Evolutionary conservation across 2,329 filamentous ascomycete genomes (phyloP), one percentile per base, ranked within the genome.

Genomic region (Calonectria montana): DNA sequence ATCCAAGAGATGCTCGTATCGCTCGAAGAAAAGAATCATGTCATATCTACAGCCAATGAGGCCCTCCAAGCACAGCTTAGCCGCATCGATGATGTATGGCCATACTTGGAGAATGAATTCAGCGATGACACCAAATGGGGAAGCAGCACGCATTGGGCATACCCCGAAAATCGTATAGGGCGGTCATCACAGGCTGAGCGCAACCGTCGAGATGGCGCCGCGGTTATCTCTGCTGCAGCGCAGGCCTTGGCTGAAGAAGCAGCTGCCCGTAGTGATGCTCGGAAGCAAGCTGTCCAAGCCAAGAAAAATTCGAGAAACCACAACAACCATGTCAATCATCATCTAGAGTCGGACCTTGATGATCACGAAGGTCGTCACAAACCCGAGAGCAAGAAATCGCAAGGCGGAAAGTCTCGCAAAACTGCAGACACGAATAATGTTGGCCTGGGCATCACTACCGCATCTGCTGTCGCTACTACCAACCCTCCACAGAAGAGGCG

Each of bases 11-110:
- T 98, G 87, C 91, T 98, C 53, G 91, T 95, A 59, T 96, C 96
- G 1, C 89, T 98, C 43, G 97, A 99, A 80, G 97, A 99, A 85
- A 99, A 99, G 85, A 98, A 98, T 77, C 96, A 98, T 77, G 97
- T 99, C 77, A 93, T 98, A 69, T 93, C 94, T 43, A 97, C 96
- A 18, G 96, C 97, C 67, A 97, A 96, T 79, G 94, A 97, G 77
- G 94, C 96, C 55, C 90, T 98, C 15, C 91, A 94, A 75, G 94
- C 94, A 80, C 95, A 98, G 80, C 88, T 98, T 41, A 87, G 90
- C 71, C 94, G 97, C 65, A 91, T 98, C 80, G 94, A 98, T 81
- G 93, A 94, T 77, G 93, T 97, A 37, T 97, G 94, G 88, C 93
- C 95, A 23, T 92, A 96, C 83, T 91, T 98, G 69, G 93, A 97